A percentile compares a stretch with the other conserved stretches of the same genome.
Evolutionary conservation across 2,329 filamentous ascomycete genomes (phyloP).

Genomic region (Pseudogymnoascus sp.): DNA sequence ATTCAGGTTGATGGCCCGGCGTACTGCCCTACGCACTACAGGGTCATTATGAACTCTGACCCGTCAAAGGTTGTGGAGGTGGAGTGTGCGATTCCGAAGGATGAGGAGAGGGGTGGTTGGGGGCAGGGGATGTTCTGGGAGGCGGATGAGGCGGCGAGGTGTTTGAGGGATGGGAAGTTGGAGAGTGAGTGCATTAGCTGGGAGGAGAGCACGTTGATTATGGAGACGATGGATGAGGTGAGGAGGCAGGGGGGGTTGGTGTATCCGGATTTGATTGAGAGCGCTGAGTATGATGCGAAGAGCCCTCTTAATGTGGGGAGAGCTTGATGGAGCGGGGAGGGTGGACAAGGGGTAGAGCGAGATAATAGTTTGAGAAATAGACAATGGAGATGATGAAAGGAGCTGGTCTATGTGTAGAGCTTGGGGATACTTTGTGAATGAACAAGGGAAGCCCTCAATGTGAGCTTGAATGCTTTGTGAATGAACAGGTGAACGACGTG

Average conservation of each 20-base stretch:
- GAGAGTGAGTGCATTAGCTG: slow-evolving; percentile 50
- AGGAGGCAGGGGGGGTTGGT: slow-evolving; percentile 51
- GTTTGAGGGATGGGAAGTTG: slow-evolving; percentile 52
- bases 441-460: background rate
- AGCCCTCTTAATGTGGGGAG: slow-evolving; percentile 45
- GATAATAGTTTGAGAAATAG: background rate
- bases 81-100: slow-evolving; percentile 36
- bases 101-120: slow-evolving; percentile 23
- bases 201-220: slow-evolving; percentile 58
- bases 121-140: slow-evolving; percentile 66
- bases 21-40: slow-evolving; percentile 46
- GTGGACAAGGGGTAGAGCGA: background rate
- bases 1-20: slow-evolving; percentile 54
- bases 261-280: slow-evolving; percentile 60
- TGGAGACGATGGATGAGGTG: slow-evolving; percentile 65
- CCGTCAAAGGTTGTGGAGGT: slow-evolving; percentile 28
- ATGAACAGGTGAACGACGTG: background rate
- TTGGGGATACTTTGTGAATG: background rate
- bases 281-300: slow-evolving; percentile 47
- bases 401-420: background rate
- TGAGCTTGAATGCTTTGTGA: background rate
- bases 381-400: background rate
- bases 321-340: background rate
- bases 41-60: slow-evolving; percentile 38
- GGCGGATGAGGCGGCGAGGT: slow-evolving; percentile 58